Evolutionary conservation across 495 filamentous ascomycete species (phyloP).

Genomic region (Annulohypoxylon nitens): DNA sequence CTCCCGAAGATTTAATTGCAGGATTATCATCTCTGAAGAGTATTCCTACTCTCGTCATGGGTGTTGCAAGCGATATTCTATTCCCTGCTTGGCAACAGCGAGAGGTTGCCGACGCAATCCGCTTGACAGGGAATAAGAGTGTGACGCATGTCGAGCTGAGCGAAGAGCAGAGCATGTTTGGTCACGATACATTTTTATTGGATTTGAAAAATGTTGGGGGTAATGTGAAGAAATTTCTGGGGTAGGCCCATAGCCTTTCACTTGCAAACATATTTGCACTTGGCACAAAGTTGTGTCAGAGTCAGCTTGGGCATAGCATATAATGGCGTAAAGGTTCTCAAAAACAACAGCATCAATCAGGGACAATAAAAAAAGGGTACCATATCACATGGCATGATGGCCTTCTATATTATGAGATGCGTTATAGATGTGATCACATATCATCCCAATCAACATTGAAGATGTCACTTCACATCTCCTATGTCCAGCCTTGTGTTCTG

Average conservation of each 20-base stretch:
- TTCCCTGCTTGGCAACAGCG: slow-evolving; percentile 99
- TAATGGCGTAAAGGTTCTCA: slow-evolving; percentile 6
- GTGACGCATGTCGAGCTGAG: slow-evolving; percentile 92
- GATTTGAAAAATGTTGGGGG: slow-evolving; percentile 94
- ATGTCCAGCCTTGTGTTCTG: too few relatives aligned
- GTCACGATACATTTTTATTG: slow-evolving; percentile 95
- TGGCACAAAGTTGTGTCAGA: not conserved
- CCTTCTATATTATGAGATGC: not conserved
- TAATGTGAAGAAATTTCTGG: slow-evolving; percentile 81
- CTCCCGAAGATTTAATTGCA: slow-evolving; percentile 80
- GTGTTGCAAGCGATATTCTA: slow-evolving; percentile 94
- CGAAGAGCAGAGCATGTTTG: slow-evolving; percentile 91
- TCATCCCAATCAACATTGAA: not conserved
- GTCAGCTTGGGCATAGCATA: slow-evolving; percentile 13
- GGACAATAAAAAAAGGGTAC: not conserved
- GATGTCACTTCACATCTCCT: not conserved
- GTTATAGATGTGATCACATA: not conserved
- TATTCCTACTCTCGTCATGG: slow-evolving; percentile 88
- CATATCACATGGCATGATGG: not conserved
- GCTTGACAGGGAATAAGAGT: slow-evolving; percentile 76
- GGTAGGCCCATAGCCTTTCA: slow-evolving; percentile 48
- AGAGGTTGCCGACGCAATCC: slow-evolving; percentile 89
- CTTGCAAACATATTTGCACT: not conserved
- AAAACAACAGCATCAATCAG: not conserved
- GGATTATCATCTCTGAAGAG: slow-evolving; percentile 78